Percentiles rank a stretch among this genome's conserved stretches.
phyloP scores from a whole-genome alignment of 805 yeast species.

The Cyberlindnera euphorbiae region DNA sequence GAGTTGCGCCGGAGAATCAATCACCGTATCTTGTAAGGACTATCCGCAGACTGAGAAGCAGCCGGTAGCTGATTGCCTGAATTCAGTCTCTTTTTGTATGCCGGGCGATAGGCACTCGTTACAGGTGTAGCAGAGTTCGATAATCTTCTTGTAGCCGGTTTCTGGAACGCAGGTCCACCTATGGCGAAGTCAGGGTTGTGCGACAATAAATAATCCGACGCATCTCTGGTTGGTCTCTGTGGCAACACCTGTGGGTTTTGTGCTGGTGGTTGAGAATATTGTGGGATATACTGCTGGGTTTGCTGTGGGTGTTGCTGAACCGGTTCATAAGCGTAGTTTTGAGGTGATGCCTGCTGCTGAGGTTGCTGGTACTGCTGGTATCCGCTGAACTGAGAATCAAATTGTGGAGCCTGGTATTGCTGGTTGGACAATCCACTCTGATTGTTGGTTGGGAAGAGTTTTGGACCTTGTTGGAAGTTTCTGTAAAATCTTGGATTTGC shows the following conservation, averaged over 20 bases:
- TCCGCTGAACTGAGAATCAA: no score
- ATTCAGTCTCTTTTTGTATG: slow-evolving; percentile 33
- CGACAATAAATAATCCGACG: slow-evolving; percentile 39
- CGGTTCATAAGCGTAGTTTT: slow-evolving; percentile 1
- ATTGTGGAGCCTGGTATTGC: background rate
- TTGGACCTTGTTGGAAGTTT: slow-evolving; percentile 29
- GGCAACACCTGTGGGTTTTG: no score
- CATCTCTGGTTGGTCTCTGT: slow-evolving; percentile 13
- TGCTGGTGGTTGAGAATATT: no score
- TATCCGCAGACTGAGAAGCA: slow-evolving; percentile 36
- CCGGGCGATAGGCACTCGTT: slow-evolving; percentile 30
- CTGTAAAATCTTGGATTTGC: slow-evolving; percentile 53
- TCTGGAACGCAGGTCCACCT: slow-evolving; percentile 22
- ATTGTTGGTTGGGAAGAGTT: slow-evolving; percentile 16
- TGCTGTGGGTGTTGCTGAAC: slow-evolving; percentile 6
- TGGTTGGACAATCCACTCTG: no score
- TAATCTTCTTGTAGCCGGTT: slow-evolving; percentile 7
- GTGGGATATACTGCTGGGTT: no score
- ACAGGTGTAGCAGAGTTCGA: slow-evolving; percentile 2
- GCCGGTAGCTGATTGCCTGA: slow-evolving; percentile 33
- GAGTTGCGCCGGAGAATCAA: background rate
- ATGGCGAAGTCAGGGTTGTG: slow-evolving; percentile 45
- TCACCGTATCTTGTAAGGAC: slow-evolving; percentile 41
- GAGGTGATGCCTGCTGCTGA: slow-evolving; percentile 1
- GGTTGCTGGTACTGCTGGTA: slow-evolving; percentile 3